phyloP scores from a whole-genome alignment of 768 basidiomycete genomes.

The Fibroporia radiculosa region DNA sequence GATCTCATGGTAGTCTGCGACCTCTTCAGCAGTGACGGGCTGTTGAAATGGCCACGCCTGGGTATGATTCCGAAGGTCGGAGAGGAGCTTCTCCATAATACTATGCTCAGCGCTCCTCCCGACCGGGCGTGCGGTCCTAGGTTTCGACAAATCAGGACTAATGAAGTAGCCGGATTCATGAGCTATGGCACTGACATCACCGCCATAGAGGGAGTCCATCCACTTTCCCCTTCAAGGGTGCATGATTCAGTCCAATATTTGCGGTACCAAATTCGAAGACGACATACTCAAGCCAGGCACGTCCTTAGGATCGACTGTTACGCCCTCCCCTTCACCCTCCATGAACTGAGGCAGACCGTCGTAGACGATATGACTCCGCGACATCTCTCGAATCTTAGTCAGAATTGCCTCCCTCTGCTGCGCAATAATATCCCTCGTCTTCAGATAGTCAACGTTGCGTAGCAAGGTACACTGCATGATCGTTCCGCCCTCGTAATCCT shows the following conservation, averaged over 20 bases:
- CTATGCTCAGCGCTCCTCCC: slow-evolving; percentile 51
- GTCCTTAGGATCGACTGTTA: slow-evolving; percentile 60
- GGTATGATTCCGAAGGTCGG: slow-evolving; percentile 70
- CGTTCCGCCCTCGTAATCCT: slow-evolving; percentile 98
- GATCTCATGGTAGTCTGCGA: slow-evolving; percentile 84
- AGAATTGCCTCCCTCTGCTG: slow-evolving; percentile 87
- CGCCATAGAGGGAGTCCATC: slow-evolving; percentile 85
- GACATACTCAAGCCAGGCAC: slow-evolving; percentile 70
- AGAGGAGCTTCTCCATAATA: slow-evolving; percentile 70
- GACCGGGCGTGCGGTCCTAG: slow-evolving; percentile 33
- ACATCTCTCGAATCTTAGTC: slow-evolving; percentile 79
- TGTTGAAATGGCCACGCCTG: slow-evolving; percentile 82
- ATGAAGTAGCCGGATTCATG: background rate
- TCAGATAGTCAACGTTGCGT: slow-evolving; percentile 84
- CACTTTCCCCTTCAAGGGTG: slow-evolving; percentile 61
- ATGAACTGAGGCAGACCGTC: slow-evolving; percentile 73
- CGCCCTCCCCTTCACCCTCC: slow-evolving; percentile 40
- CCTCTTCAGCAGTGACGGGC: slow-evolving; percentile 76
- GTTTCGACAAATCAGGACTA: slow-evolving; percentile 6
- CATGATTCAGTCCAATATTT: slow-evolving; percentile 8
- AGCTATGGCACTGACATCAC: slow-evolving; percentile 43
- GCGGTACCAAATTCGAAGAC: slow-evolving; percentile 4
- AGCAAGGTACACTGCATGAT: slow-evolving; percentile 99
- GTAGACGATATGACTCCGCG: slow-evolving; percentile 80
- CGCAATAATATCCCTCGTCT: slow-evolving; percentile 66